phyloP scores from a whole-genome alignment of 164 flowering plant species.

The Stephania japonica region DNA sequence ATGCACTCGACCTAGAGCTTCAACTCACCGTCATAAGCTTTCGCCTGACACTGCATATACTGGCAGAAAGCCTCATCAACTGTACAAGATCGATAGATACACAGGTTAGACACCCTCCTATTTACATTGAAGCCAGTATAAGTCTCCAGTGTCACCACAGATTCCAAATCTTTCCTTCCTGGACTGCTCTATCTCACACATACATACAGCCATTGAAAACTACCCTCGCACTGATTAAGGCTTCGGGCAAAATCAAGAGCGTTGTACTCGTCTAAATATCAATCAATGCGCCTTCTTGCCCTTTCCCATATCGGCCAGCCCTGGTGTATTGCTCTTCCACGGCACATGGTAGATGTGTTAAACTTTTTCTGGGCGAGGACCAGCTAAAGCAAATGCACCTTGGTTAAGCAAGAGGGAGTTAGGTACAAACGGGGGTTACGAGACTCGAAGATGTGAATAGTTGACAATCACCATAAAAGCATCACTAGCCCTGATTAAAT shows the following conservation, averaged over 20 bases:
- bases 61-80: constrained; percentile 16
- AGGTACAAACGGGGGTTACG: background rate
- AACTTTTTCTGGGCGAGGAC: constrained; percentile 4
- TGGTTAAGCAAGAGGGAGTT: background rate
- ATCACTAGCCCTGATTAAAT: constrained; percentile 45
- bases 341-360: background rate
- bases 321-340: constrained; percentile 2
- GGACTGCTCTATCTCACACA: constrained; percentile 6
- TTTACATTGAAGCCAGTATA: constrained; percentile 25
- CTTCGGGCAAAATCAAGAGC: background rate
- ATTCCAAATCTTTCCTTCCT: background rate
- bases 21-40: constrained; percentile 7
- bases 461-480: background rate
- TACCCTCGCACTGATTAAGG: background rate
- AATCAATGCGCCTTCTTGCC: background rate
- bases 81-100: constrained; percentile 34
- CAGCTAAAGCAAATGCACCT: constrained; percentile 1
- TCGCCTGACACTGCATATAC: constrained; percentile 5
- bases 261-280: background rate
- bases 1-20: constrained; percentile 7
- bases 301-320: constrained; percentile 4
- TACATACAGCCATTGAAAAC: background rate
- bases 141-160: constrained; percentile 7
- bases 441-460: background rate
- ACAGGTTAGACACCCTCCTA: constrained; percentile 28